These are phyloP conservation scores for Cyclocybe cylindracea DNA, from an alignment of 768 basidiomycete genomes.

Conservation along the genomic window DNA sequence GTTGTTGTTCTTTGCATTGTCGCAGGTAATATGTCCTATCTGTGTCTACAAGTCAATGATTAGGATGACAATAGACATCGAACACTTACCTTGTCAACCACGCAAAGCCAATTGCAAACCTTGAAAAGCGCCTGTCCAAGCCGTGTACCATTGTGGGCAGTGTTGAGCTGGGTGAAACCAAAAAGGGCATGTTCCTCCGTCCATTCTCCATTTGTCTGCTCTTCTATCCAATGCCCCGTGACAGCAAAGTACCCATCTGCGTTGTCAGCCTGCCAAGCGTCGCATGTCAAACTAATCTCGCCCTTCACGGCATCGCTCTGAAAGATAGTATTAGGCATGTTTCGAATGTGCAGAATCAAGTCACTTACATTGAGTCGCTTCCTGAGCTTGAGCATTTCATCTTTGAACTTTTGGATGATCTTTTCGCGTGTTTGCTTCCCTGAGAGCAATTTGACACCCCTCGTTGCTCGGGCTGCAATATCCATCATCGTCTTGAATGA, in stretches of 20 bases:
- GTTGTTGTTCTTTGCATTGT: slow-evolving; percentile 11
- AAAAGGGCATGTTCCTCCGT: slow-evolving; percentile 28
- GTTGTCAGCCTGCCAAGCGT: slow-evolving; percentile 41
- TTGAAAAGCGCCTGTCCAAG: slow-evolving; percentile 8
- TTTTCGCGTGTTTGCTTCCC: slow-evolving; percentile 20
- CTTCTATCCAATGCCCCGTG: slow-evolving; percentile 38
- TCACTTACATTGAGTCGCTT: too few species aligned
- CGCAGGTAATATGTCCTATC: slow-evolving; percentile 12
- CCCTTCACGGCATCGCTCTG: too few species aligned
- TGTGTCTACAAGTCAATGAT: too few species aligned
- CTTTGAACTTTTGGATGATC: too few species aligned
- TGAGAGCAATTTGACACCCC: slow-evolving; percentile 27
- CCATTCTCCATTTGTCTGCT: slow-evolving; percentile 24
- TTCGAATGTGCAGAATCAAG: too few species aligned
- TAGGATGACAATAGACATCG: too few species aligned
- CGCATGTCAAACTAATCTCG: slow-evolving; percentile 34
- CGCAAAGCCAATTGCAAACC: neutral
- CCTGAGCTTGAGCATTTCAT: too few species aligned
- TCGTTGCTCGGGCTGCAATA: slow-evolving; percentile 27
- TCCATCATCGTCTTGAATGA: slow-evolving; percentile 25
- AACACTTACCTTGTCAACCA: slow-evolving; percentile 9
- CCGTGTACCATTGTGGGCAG: slow-evolving; percentile 31
- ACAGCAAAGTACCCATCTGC: slow-evolving; percentile 40
- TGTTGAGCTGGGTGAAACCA: slow-evolving; percentile 37
- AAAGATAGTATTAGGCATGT: too few species aligned